Base-by-base conservation (phyloP, 164 flowering plant species). In the Stephania japonica region DNA sequence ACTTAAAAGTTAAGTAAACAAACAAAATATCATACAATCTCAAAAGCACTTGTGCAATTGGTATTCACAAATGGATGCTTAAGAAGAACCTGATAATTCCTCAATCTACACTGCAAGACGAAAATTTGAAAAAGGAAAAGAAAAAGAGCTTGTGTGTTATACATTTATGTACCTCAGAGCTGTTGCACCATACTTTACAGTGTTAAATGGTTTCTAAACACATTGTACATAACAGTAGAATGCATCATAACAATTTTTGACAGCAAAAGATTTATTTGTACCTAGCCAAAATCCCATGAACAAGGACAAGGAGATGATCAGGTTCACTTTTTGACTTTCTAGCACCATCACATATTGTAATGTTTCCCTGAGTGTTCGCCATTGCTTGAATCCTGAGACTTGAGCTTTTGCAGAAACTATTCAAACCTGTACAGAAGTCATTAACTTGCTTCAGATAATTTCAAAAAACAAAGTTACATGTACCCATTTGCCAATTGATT, bases 241-340 rank as follows among this genome's bases (percentile, higher is more conserved):
- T 21, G 13, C 16, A 24, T 71, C 19, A 70, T 24, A 13, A 38
- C 21, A 13, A 69, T 71, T 26, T 38, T 50, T 38, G 47, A 66
- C 23, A 24, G 59, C 13, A 67, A 43, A 19, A 14, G 25, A 68
- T 47, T 11, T 23, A 69, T 16, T 65, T 41, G 72, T 87, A 91
- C 99, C 99, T 93, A 18, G 94, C 98, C 75, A 91, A 70, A 78
- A 93, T 89, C 67, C 99, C 99, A 81, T 95, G 99, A 75, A 92
- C 98, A 79, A 95, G 96, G 73, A 95, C 98, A 81, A 95, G 94
- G 71, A 95, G 96, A 85, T 95, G 99, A 82, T 92, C 99, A 18
- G 98, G 98, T 64, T 83, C 87, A 77, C 83, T 77, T 69, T 83
- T 82, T 25, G 65, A 73, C 76, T 78, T 78, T 43, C 25, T 61